Conservation (phyloP, 192 early-diverging fungal genomes). For the Phlyctochytrium bullatum region DNA sequence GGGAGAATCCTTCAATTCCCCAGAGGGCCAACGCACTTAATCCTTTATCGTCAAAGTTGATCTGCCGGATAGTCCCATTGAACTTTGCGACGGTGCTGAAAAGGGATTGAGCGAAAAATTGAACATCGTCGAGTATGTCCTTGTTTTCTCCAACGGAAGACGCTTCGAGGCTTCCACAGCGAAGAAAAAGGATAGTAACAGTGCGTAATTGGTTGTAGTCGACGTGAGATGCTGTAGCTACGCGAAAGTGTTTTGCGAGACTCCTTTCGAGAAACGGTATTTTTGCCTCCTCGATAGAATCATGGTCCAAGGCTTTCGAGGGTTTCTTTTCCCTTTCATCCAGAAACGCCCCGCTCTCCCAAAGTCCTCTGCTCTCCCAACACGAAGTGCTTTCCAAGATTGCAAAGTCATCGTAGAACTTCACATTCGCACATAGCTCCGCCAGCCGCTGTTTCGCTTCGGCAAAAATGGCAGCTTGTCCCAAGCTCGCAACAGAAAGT, state of each 20-base stretch:
- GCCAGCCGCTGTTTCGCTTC: too few relatives aligned
- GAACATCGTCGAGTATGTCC: background rate
- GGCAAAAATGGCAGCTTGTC: too few relatives aligned
- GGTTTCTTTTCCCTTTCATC: constrained; percentile 4
- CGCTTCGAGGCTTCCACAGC: constrained; percentile 7
- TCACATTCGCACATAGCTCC: too few relatives aligned
- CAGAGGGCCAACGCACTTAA: constrained; percentile 24
- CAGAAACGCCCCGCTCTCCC: too few relatives aligned
- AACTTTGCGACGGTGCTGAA: constrained; percentile 5
- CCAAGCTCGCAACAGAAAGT: too few relatives aligned
- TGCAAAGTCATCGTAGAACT: too few relatives aligned
- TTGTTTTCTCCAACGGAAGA: constrained; percentile 14
- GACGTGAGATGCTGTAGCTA: constrained; percentile 3
- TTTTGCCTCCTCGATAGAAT: background rate
- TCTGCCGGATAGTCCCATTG: constrained; percentile 22
- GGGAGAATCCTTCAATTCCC: constrained; percentile 27
- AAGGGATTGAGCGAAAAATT: constrained; percentile 6
- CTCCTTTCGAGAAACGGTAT: constrained; percentile 15
- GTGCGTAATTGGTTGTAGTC: constrained; percentile 19
- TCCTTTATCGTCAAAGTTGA: constrained; percentile 29
- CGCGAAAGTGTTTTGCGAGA: constrained; percentile 5
- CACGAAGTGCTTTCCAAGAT: too few relatives aligned
- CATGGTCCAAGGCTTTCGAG: background rate
- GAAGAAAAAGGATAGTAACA: constrained; percentile 19
- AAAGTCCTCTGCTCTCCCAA: too few relatives aligned